These are phyloP conservation scores for Blastobotrys muscicola DNA, from an alignment of 805 yeast species.

Conservation along the genomic window DNA sequence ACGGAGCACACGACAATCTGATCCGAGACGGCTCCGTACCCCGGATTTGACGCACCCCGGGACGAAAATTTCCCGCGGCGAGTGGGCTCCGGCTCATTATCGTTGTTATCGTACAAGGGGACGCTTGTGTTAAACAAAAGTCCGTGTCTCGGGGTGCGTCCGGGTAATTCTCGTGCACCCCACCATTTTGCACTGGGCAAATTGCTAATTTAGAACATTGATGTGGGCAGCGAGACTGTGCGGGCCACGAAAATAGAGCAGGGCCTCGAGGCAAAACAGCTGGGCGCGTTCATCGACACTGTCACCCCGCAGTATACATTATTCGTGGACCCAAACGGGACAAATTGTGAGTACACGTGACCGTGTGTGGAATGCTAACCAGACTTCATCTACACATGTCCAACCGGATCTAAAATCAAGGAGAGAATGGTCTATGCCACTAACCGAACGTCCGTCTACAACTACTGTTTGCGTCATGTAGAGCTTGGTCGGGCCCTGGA, in stretches of 20 bases:
- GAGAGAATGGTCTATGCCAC: constrained; percentile 92
- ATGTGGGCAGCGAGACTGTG: constrained; percentile 40
- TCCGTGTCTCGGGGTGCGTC: too few species aligned
- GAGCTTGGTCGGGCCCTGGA: constrained; percentile 10
- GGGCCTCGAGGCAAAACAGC: constrained; percentile 23
- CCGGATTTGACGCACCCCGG: too few species aligned
- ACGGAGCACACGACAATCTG: too few species aligned
- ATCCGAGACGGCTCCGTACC: too few species aligned
- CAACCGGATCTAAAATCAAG: constrained; percentile 79
- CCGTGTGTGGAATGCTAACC: constrained; percentile 12
- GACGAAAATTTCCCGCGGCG: too few species aligned
- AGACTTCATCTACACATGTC: constrained; percentile 75
- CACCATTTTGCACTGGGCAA: constrained; percentile 11
- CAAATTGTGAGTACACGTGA: constrained; percentile 19
- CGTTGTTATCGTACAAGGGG: too few species aligned
- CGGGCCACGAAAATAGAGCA: constrained; percentile 27
- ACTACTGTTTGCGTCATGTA: not conserved
- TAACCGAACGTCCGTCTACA: constrained; percentile 36
- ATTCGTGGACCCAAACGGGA: constrained; percentile 20
- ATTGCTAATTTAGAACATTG: constrained; percentile 37
- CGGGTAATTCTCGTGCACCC: too few species aligned
- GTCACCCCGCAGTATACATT: constrained; percentile 48
- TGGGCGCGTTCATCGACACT: constrained; percentile 28
- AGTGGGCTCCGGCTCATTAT: too few species aligned
- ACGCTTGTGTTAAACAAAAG: too few species aligned